A percentile compares a stretch with the other conserved stretches of the same genome.
phyloP scores from a whole-genome alignment of 2,329 filamentous ascomycete genomes.

The Clarireedia homoeocarpa region DNA sequence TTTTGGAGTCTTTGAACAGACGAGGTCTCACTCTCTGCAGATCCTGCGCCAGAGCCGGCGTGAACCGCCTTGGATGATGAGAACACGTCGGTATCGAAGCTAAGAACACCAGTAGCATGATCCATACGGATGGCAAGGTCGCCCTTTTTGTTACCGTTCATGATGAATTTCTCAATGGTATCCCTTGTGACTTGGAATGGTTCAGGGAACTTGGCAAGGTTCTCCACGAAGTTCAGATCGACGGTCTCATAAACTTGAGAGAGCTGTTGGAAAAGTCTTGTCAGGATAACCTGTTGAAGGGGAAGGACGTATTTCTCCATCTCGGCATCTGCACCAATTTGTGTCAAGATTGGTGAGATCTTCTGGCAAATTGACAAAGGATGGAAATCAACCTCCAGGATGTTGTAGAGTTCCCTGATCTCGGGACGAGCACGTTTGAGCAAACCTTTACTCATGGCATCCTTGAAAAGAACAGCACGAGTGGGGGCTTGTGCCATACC shows the following conservation, averaged over 20 bases:
- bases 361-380: constrained; percentile 98
- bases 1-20: constrained; percentile 93
- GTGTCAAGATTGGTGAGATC: constrained; percentile 88
- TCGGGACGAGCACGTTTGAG: constrained; percentile 88
- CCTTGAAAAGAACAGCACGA: constrained; percentile 85
- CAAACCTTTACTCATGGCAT: constrained; percentile 89
- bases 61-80: constrained; percentile 91
- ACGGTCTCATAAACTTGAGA: constrained; percentile 99
- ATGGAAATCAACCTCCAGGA: constrained; percentile 98
- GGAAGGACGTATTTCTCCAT: constrained; percentile 97
- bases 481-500: constrained; percentile 88
- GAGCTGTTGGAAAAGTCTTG: constrained; percentile 95
- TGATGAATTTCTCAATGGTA: constrained; percentile 99
- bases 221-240: constrained; percentile 85
- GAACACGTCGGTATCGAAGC: constrained; percentile 97
- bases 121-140: constrained; percentile 94
- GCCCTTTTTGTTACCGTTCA: constrained; percentile 99
- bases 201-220: constrained; percentile 90
- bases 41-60: constrained; percentile 74
- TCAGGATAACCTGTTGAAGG: constrained; percentile 96
- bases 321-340: constrained; percentile 89
- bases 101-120: constrained; percentile 88
- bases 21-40: constrained; percentile 75
- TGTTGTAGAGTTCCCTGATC: constrained; percentile 96
- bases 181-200: constrained; percentile 86